phyloP scores from a whole-genome alignment of 202 grass and related monocot genomes.

The Eragrostis tef region DNA sequence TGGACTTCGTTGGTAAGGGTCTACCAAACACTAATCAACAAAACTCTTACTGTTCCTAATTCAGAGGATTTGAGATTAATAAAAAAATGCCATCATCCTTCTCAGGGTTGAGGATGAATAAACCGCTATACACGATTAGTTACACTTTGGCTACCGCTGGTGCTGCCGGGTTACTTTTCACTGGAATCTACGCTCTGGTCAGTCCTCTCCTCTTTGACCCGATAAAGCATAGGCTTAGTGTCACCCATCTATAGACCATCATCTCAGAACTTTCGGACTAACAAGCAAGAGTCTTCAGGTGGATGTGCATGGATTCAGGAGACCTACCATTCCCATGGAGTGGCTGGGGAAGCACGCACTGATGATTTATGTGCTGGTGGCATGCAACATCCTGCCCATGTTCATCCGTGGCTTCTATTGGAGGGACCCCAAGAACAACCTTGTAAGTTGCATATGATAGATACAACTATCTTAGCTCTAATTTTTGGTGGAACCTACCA shows the following conservation, averaged over 20 bases:
- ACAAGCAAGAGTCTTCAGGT: constrained; percentile 52
- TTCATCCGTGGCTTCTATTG: constrained; percentile 94
- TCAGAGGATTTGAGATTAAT: not conserved
- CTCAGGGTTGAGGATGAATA: constrained; percentile 79
- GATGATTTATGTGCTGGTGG: constrained; percentile 85
- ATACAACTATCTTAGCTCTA: not conserved
- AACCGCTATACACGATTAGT: constrained; percentile 78
- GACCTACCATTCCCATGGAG: constrained; percentile 69
- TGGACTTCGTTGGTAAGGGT: constrained; percentile 68
- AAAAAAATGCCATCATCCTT: constrained; percentile 17
- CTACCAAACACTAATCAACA: not conserved
- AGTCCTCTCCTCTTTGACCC: constrained; percentile 20
- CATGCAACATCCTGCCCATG: constrained; percentile 88
- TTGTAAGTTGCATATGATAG: constrained; percentile 59
- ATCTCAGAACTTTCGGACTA: constrained; percentile 11
- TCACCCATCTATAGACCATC: not conserved
- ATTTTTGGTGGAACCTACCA: not conserved
- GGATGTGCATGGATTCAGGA: constrained; percentile 73
- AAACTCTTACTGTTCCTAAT: not conserved
- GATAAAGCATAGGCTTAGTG: not conserved
- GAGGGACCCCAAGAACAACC: constrained; percentile 79
- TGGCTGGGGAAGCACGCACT: constrained; percentile 92
- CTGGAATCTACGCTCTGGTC: constrained; percentile 76
- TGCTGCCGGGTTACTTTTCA: constrained; percentile 50
- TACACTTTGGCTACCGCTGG: constrained; percentile 80